phyloP scores from a whole-genome alignment of 176 grass and related monocot species.

The Lolium perenne region DNA sequence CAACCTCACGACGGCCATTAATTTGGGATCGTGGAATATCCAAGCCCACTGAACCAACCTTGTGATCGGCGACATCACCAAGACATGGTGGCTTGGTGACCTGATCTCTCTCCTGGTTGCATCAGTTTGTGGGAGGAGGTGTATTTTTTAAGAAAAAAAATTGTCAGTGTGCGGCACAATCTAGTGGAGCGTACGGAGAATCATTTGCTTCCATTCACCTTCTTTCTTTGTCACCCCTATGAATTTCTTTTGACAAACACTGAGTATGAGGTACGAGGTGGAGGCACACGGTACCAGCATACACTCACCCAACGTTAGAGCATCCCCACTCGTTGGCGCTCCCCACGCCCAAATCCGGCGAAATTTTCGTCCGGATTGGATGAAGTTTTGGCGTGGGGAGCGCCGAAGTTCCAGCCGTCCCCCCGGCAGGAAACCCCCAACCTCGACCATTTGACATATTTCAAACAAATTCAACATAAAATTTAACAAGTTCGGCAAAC shows the following conservation, averaged over 20 bases:
- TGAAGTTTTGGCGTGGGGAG: too few species aligned
- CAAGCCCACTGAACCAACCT: not conserved
- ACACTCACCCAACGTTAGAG: not conserved
- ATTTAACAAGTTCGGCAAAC: too few species aligned
- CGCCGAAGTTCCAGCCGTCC: too few species aligned
- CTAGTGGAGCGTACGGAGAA: conserved; percentile 4
- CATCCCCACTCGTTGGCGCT: too few species aligned
- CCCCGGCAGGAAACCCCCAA: too few species aligned
- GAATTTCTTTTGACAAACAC: not conserved
- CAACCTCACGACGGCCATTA: not conserved
- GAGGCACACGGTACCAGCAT: not conserved
- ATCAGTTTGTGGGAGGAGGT: not conserved
- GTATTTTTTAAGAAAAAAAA: not conserved
- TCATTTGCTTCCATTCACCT: not conserved
- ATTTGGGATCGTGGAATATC: conserved; percentile 2
- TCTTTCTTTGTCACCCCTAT: not conserved
- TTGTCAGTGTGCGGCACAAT: not conserved
- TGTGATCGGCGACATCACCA: not conserved
- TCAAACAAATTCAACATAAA: too few species aligned
- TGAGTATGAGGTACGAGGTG: not conserved
- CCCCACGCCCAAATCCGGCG: too few species aligned
- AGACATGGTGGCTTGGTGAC: not conserved
- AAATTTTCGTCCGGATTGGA: too few species aligned
- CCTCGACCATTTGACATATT: too few species aligned
- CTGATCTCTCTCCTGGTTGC: not conserved